Percentiles rank a stretch among this genome's conserved stretches.
These are phyloP conservation scores for Macrotyloma uniflorum DNA, from an alignment of 306 rosid species.

Conservation along the genomic window DNA sequence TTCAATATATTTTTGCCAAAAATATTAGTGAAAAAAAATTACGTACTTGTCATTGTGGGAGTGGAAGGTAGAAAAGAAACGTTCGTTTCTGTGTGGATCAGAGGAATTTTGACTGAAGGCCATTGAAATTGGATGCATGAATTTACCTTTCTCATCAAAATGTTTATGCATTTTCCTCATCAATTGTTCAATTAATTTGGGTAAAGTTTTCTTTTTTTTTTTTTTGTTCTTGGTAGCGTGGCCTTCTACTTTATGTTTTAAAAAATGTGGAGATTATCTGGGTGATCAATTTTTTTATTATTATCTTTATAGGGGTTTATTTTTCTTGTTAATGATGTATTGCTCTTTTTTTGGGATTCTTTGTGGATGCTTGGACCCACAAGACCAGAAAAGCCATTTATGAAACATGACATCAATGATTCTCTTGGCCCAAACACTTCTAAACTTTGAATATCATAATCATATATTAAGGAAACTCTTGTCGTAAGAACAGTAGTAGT, in stretches of 20 bases:
- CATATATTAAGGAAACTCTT: constrained; percentile 24
- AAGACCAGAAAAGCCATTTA: constrained; percentile 23
- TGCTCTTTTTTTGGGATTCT: constrained; percentile 39
- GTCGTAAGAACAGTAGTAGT: not conserved
- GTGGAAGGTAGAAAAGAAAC: not conserved
- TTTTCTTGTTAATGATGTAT: constrained; percentile 29
- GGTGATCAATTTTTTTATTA: constrained; percentile 15
- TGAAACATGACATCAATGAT: constrained; percentile 46
- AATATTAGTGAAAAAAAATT: not conserved
- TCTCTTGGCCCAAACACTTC: constrained; percentile 29
- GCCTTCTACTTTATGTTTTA: constrained; percentile 30
- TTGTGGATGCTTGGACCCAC: constrained; percentile 42
- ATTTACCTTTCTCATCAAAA: constrained; percentile 21
- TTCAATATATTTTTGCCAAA: not conserved
- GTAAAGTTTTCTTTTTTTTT: not conserved
- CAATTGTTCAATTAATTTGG: not conserved
- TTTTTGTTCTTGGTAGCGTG: constrained; percentile 39
- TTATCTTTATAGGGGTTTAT: constrained; percentile 1
- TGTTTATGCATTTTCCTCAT: not conserved
- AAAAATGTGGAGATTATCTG: constrained; percentile 24
- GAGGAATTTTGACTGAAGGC: not conserved
- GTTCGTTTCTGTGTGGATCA: not conserved
- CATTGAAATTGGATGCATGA: constrained; percentile 27
- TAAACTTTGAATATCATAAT: constrained; percentile 18
- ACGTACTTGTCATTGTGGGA: no score